Conservation (phyloP, 192 early-diverging fungal genomes). For the Umbelopsis sp. region DNA sequence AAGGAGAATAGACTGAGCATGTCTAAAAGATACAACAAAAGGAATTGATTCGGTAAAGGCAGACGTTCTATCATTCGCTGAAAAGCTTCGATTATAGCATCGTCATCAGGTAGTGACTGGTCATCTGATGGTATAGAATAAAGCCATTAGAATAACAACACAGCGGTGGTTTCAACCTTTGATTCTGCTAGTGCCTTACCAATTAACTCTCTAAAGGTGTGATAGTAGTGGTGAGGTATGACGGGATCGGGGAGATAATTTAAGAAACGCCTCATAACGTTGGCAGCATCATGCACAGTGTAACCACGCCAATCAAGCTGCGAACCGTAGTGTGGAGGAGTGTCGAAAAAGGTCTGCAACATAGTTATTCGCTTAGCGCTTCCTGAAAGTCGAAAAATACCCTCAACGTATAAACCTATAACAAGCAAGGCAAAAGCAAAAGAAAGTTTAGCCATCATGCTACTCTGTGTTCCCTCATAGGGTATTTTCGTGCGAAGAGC, state of each 20-base stretch:
- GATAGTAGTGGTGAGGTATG: constrained; percentile 64
- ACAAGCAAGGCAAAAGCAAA: not conserved
- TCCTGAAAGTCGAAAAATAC: constrained; percentile 75
- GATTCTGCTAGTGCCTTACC: constrained; percentile 28
- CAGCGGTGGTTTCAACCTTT: not conserved
- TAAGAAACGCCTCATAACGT: constrained; percentile 69
- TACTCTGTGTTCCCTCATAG: not conserved
- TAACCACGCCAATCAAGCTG: constrained; percentile 65
- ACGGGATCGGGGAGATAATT: constrained; percentile 73
- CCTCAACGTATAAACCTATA: constrained; percentile 58
- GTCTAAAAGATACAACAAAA: constrained; percentile 70
- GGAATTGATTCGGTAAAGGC: constrained; percentile 59
- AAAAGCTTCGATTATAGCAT: constrained; percentile 43
- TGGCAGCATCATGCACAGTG: constrained; percentile 79
- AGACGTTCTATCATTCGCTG: constrained; percentile 57
- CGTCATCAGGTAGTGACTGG: constrained; percentile 24
- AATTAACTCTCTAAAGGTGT: constrained; percentile 62
- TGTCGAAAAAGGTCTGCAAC: constrained; percentile 70
- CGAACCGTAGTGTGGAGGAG: constrained; percentile 63
- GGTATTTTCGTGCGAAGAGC: not conserved
- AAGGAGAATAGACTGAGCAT: constrained; percentile 54
- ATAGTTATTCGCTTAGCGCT: constrained; percentile 69
- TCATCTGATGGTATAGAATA: constrained; percentile 31
- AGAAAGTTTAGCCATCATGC: not conserved
- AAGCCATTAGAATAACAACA: not conserved